These are phyloP conservation scores for Ophiostoma sp. DNA, from an alignment of 2,329 filamentous ascomycete genomes.

Conservation along the genomic window DNA sequence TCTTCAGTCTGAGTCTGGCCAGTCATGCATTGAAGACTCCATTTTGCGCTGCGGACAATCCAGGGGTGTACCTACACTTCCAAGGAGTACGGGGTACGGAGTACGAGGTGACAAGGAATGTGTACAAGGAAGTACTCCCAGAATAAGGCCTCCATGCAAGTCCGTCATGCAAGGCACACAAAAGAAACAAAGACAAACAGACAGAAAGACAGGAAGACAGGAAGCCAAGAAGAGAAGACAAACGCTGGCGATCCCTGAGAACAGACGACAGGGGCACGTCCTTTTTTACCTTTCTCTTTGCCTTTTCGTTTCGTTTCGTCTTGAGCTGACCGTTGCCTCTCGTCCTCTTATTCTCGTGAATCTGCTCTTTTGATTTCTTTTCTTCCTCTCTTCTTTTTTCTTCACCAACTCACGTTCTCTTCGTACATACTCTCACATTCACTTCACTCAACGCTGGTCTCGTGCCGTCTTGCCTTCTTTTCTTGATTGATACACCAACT, in stretches of 20 bases:
- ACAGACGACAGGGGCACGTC: conserved; percentile 1
- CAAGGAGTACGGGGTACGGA: too few species aligned
- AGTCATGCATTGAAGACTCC: conserved; percentile 1
- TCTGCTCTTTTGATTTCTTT: background rate
- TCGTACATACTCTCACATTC: background rate
- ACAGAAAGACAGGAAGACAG: background rate
- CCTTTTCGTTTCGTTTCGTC: conserved; percentile 4
- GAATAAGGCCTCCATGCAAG: background rate
- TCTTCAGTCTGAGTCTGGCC: background rate
- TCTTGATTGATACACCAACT: conserved; percentile 19
- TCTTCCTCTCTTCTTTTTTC: background rate
- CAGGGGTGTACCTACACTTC: background rate
- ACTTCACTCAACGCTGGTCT: conserved; percentile 16
- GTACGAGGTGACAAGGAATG: background rate
- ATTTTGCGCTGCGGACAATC: background rate
- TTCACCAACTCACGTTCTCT: background rate
- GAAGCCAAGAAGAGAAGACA: background rate
- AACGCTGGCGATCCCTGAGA: background rate
- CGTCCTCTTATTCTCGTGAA: conserved; percentile 12
- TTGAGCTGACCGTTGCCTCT: conserved; percentile 2
- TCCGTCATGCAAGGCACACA: conserved; percentile 17
- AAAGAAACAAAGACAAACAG: background rate
- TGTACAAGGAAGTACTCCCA: background rate
- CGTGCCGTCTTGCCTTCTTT: conserved; percentile 20
- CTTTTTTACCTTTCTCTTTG: background rate